These are phyloP conservation scores for Eleusine indica DNA, from an alignment of 176 grass and related monocot species.

Conservation along the genomic window DNA sequence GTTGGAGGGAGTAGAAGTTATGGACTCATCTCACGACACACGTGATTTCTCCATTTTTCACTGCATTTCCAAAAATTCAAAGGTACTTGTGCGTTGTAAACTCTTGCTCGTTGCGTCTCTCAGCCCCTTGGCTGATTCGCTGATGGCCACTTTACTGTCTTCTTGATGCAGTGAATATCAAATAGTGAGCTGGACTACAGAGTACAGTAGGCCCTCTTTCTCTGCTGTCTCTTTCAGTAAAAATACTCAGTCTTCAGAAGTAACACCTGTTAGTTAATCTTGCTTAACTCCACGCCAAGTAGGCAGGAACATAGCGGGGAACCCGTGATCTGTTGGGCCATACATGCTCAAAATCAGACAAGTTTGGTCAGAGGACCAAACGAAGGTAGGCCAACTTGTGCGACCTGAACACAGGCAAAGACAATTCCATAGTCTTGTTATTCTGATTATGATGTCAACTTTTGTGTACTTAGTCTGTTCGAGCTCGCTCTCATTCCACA, in stretches of 20 bases:
- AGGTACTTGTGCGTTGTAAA: neutral
- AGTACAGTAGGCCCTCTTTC: neutral
- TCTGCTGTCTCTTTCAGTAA: neutral
- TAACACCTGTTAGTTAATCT: neutral
- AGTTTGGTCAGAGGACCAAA: slow-evolving; percentile 31
- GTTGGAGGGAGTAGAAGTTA: neutral
- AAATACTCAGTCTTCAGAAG: neutral
- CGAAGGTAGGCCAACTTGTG: slow-evolving; percentile 30
- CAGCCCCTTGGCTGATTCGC: neutral
- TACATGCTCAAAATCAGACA: slow-evolving; percentile 33
- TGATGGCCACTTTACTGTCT: neutral
- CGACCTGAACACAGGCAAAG: slow-evolving; percentile 19
- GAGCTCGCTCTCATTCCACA: slow-evolving; percentile 31
- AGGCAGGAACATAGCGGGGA: slow-evolving; percentile 1
- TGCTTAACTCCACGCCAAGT: neutral
- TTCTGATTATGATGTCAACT: slow-evolving; percentile 40
- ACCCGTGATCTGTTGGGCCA: slow-evolving; percentile 50
- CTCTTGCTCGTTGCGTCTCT: neutral
- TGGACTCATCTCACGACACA: too few relatives aligned
- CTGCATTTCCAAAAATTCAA: neutral
- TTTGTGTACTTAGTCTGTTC: slow-evolving; percentile 25
- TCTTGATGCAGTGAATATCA: neutral
- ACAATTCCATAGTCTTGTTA: slow-evolving; percentile 30
- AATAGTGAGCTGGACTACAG: neutral
- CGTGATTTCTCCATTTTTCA: neutral